Conservation (phyloP, 75 land plant genomes). For the Ceratopteris richardii region DNA sequence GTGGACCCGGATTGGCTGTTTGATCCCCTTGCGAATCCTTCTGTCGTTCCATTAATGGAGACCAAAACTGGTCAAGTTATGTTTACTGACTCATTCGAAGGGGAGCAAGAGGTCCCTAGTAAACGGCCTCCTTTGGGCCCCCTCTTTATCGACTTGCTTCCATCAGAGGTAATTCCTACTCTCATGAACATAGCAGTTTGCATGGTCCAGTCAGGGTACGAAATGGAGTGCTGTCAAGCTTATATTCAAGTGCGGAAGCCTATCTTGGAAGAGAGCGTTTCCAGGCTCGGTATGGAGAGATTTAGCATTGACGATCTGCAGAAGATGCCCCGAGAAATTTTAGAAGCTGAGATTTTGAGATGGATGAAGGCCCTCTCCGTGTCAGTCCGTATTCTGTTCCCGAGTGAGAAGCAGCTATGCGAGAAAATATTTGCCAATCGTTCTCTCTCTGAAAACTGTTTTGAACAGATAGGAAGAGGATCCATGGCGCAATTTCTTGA, state of each 20-base stretch:
- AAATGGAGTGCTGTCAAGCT: conserved; percentile 42
- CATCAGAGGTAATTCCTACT: conserved; percentile 31
- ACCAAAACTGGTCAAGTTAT: conserved; percentile 20
- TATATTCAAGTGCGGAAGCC: conserved; percentile 39
- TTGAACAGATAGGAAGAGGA: conserved; percentile 43
- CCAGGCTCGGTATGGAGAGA: conserved; percentile 45
- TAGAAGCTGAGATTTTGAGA: conserved; percentile 38
- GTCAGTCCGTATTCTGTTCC: conserved; percentile 42
- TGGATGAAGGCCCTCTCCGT: conserved; percentile 55
- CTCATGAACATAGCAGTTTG: conserved; percentile 39
- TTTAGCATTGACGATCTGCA: conserved; percentile 63
- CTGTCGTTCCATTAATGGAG: conserved; percentile 28
- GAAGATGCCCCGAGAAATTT: conserved; percentile 40
- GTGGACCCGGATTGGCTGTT: conserved; percentile 50
- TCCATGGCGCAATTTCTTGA: conserved; percentile 52
- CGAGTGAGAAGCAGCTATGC: conserved; percentile 47
- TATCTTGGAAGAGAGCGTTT: conserved; percentile 54
- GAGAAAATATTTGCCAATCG: conserved; percentile 47
- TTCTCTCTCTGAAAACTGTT: conserved; percentile 27
- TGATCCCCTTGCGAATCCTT: conserved; percentile 7
- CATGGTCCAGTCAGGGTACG: conserved; percentile 44
- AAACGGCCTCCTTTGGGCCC: not conserved
- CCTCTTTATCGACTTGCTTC: conserved; percentile 28
- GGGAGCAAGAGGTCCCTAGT: conserved; percentile 8
- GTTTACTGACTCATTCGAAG: conserved; percentile 10